A percentile compares a stretch with the other conserved stretches of the same genome.
Conservation (phyloP, 139 green algal species). For the Micromonas pusilla region DNA sequence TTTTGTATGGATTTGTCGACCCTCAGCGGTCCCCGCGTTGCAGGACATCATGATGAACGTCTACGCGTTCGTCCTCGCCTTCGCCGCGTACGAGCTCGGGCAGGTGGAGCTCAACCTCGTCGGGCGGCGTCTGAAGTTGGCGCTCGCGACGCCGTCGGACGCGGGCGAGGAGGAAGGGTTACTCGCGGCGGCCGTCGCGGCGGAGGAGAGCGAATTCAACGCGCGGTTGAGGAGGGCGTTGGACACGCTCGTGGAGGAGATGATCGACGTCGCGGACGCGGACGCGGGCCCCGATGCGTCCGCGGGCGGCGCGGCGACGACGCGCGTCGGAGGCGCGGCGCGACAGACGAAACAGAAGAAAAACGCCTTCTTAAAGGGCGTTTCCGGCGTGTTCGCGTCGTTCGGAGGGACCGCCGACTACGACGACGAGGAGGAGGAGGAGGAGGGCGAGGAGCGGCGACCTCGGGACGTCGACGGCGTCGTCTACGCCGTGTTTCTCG, state of each 20-base stretch:
- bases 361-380: not conserved
- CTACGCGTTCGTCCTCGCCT: conserved; percentile 15
- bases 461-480: not conserved
- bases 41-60: conserved; percentile 23
- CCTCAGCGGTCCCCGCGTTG: not conserved
- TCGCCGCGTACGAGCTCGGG: not conserved
- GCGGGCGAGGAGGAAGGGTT: not conserved
- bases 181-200: not conserved
- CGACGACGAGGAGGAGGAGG: not conserved
- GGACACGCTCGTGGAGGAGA: not conserved
- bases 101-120: not conserved
- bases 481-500: not conserved
- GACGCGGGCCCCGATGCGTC: not conserved
- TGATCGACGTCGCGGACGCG: not conserved
- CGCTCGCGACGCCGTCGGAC: not conserved
- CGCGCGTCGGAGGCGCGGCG: not conserved
- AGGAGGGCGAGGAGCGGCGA: not conserved
- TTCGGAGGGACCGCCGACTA: not conserved
- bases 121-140: not conserved
- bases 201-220: not conserved
- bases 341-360: not conserved
- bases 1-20: too few species aligned
- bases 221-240: not conserved
- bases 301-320: not conserved
- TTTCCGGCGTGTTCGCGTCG: not conserved